Conservation (phyloP, 108 stramenopile species). For the Licmophora abbreviata region DNA sequence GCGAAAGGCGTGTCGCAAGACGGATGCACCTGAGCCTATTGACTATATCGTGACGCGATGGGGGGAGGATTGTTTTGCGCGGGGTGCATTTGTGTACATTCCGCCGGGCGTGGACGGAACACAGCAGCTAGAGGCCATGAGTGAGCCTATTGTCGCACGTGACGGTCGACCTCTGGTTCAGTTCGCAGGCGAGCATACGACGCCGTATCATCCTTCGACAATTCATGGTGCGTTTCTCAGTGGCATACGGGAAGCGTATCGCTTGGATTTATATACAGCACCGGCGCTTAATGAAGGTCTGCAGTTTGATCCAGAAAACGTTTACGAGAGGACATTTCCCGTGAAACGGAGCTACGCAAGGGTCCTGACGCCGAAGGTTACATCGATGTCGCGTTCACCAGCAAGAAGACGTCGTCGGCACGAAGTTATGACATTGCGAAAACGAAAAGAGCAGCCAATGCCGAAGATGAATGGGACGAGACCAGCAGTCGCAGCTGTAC, state of each 20-base stretch:
- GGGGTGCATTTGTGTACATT: conserved; percentile 62
- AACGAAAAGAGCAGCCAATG: too few species aligned
- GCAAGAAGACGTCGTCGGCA: too few species aligned
- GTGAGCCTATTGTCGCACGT: conserved; percentile 36
- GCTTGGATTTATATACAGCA: conserved; percentile 59
- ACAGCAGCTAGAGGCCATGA: conserved; percentile 36
- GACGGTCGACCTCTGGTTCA: conserved; percentile 38
- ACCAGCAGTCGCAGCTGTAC: too few species aligned
- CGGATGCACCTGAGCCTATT: conserved; percentile 36
- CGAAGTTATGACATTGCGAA: too few species aligned
- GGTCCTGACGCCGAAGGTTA: neutral
- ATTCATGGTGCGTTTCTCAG: conserved; percentile 87
- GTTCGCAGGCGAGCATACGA: conserved; percentile 95
- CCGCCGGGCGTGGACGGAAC: conserved; percentile 68
- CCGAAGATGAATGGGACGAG: too few species aligned
- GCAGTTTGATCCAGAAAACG: conserved; percentile 42
- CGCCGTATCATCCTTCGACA: conserved; percentile 86
- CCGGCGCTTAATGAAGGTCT: conserved; percentile 38
- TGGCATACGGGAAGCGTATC: conserved; percentile 87
- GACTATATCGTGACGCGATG: conserved; percentile 71
- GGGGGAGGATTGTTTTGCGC: conserved; percentile 62
- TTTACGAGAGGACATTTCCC: conserved; percentile 62
- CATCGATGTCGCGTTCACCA: too few species aligned
- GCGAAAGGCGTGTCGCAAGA: conserved; percentile 43
- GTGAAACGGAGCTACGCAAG: conserved; percentile 3